Evolutionary conservation across 2,329 filamentous ascomycete genomes (phyloP), one percentile per base, ranked within the genome.

Genomic region (Hypoxylon sp.): DNA sequence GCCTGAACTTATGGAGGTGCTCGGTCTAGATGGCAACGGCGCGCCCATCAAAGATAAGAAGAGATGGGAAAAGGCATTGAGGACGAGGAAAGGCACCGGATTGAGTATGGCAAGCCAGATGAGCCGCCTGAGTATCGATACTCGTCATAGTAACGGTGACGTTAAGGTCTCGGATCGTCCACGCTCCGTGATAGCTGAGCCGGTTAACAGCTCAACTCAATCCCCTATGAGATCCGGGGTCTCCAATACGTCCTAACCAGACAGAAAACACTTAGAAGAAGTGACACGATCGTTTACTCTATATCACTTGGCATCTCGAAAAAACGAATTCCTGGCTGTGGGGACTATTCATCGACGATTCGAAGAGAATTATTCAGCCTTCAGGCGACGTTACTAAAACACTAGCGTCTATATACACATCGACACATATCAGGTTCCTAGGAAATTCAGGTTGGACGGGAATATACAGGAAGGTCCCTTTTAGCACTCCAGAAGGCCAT

Each of bases 1-100:
- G 1, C 84, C 85, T 0, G 89, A 90, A 77, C 74, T 94, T 61
- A 87, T 88, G 80, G 82, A 87, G 72, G 79, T 92, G 11, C 77
- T 93, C 50, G 90, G 90, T 0, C 73, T 91, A 4, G 82, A 86
- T 53, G 83, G 80, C 8, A 69, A 68, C 15, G 79, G 76, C 3
- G 68, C 57, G 3, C 72, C 80, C 0, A 80, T 78, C 42, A 78
- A 79, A 56, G 80, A 84, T 53, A 73, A 74, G 65, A 83, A 83
- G 75, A 75, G 81, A 50, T 87, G 84, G 84, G 75, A 75, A n/a
- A 81, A 79, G 71, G 85, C 85, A 2, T 65, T 86, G 10, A 72
- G 77, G 65, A 76, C 79, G 66, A 80, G 87, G 56, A 89, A 89
- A 76, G 87, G 87, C 3, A 87, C 82, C 0, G 86, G 87, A 0